phyloP scores from a whole-genome alignment of 768 basidiomycete species.

The Postia placenta region DNA sequence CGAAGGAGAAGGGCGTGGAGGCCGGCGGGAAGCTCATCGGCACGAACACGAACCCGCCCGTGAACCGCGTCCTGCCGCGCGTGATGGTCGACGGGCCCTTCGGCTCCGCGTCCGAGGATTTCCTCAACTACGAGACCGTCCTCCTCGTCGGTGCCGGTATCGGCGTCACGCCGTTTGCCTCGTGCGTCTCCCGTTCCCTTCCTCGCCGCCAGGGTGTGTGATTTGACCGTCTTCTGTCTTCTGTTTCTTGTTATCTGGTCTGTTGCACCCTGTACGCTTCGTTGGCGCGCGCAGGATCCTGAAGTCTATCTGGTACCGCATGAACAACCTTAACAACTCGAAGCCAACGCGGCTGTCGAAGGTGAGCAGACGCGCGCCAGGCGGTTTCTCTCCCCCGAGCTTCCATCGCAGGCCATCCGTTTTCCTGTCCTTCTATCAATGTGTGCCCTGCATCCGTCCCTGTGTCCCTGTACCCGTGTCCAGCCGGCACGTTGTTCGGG shows the following conservation, averaged over 20 bases:
- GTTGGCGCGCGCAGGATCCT: slow-evolving; percentile 53
- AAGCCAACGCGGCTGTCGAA: slow-evolving; percentile 83
- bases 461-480: too few relatives aligned
- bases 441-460: too few relatives aligned
- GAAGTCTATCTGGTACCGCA: slow-evolving; percentile 93
- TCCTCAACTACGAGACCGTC: slow-evolving; percentile 83
- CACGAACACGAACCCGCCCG: slow-evolving; percentile 46
- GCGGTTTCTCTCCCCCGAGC: background rate
- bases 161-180: slow-evolving; percentile 94
- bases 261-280: background rate
- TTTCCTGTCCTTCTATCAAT: background rate
- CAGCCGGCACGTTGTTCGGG: too few relatives aligned
- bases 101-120: slow-evolving; percentile 88
- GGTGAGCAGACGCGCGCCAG: slow-evolving; percentile 25
- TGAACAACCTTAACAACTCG: slow-evolving; percentile 77
- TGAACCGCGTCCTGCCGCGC: slow-evolving; percentile 76
- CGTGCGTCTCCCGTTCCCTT: slow-evolving; percentile 50
- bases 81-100: slow-evolving; percentile 97
- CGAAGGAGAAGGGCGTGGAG: slow-evolving; percentile 40
- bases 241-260: too few relatives aligned
- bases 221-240: background rate
- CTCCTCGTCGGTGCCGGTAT: slow-evolving; percentile 92
- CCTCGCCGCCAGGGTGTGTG: background rate
- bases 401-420: slow-evolving; percentile 16
- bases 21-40: slow-evolving; percentile 57